A percentile compares a stretch with the other conserved stretches of the same genome.
phyloP scores from a whole-genome alignment of 2,329 filamentous ascomycete species.

The Trichoderma gracile region DNA sequence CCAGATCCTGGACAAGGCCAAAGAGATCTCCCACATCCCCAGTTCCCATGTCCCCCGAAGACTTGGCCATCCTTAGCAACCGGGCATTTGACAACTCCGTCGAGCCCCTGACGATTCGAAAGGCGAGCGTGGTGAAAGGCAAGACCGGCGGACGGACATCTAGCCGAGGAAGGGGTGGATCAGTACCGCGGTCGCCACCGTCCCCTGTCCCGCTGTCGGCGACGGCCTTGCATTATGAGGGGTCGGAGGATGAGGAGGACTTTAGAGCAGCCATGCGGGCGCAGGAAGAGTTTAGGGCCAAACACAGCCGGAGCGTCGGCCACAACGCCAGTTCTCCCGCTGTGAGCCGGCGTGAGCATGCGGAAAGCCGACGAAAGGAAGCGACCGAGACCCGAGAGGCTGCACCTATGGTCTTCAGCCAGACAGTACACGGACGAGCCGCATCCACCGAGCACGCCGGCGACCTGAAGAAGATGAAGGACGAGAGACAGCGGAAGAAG shows the following conservation, averaged over 20 bases:
- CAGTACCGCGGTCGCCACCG: conserved; percentile 69
- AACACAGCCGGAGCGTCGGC: conserved; percentile 55
- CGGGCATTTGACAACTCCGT: conserved; percentile 35
- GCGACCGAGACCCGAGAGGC: conserved; percentile 37
- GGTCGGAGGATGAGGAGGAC: conserved; percentile 67
- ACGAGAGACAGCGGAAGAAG: conserved; percentile 66
- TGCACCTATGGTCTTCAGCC: conserved; percentile 31
- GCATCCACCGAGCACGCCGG: conserved; percentile 52
- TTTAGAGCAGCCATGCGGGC: conserved; percentile 54
- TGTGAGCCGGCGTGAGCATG: conserved; percentile 40
- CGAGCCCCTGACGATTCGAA: conserved; percentile 50
- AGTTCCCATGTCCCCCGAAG: conserved; percentile 90
- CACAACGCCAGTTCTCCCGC: conserved; percentile 43
- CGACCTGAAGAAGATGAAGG: conserved; percentile 57
- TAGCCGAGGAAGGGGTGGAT: conserved; percentile 54
- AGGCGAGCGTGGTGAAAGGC: conserved; percentile 39
- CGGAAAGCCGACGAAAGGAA: conserved; percentile 43
- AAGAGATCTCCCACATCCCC: conserved; percentile 92
- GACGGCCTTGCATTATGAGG: conserved; percentile 38
- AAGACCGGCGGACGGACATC: conserved; percentile 49
- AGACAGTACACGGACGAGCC: conserved; percentile 35
- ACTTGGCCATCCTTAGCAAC: conserved; percentile 65
- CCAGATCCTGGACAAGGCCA: conserved; percentile 67
- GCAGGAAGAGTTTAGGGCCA: conserved; percentile 57
- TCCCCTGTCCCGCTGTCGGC: conserved; percentile 77